Percentiles rank a stretch among this genome's conserved stretches.
Conservation (phyloP, 192 early-diverging fungal species). For the Coemansia sp. region DNA sequence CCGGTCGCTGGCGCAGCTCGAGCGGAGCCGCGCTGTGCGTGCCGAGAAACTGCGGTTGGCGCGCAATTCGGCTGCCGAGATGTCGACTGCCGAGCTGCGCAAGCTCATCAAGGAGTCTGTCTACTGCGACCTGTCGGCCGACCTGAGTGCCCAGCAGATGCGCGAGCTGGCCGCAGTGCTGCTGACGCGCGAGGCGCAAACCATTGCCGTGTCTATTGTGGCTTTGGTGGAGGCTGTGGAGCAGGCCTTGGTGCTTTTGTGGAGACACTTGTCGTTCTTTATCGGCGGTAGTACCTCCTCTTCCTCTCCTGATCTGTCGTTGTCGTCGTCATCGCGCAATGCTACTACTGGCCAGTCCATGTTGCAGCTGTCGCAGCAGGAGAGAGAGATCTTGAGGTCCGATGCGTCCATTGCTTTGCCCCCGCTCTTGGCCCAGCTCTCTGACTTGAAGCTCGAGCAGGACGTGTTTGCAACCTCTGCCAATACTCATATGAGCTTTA, state of each 20-base stretch:
- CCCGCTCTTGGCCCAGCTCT: conserved; percentile 33
- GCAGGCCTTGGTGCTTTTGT: conserved; percentile 67
- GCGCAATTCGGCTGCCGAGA: conserved; percentile 25
- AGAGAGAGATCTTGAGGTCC: conserved; percentile 37
- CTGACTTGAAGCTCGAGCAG: conserved; percentile 36
- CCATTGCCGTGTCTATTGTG: conserved; percentile 37
- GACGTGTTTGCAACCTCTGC: conserved; percentile 33
- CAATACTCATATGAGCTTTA: conserved; percentile 40
- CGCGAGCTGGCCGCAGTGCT: conserved; percentile 40
- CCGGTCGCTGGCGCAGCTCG: conserved; percentile 36
- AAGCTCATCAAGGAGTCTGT: too few species aligned
- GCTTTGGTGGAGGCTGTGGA: conserved; percentile 60
- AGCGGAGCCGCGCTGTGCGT: conserved; percentile 28
- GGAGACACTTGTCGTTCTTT: conserved; percentile 74
- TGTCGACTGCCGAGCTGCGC: conserved; percentile 48
- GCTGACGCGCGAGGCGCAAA: conserved; percentile 41
- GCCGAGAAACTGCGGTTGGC: conserved; percentile 42
- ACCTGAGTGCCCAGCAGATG: conserved; percentile 46
- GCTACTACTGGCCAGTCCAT: background rate
- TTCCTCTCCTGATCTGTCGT: too few species aligned
- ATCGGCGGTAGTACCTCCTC: too few species aligned
- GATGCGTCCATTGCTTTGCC: conserved; percentile 49
- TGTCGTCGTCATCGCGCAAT: too few species aligned
- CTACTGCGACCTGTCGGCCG: conserved; percentile 24
- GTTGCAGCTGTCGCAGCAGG: conserved; percentile 26